Conservation (phyloP, 2,329 filamentous ascomycete genomes). For the Epichloe hybrida region DNA sequence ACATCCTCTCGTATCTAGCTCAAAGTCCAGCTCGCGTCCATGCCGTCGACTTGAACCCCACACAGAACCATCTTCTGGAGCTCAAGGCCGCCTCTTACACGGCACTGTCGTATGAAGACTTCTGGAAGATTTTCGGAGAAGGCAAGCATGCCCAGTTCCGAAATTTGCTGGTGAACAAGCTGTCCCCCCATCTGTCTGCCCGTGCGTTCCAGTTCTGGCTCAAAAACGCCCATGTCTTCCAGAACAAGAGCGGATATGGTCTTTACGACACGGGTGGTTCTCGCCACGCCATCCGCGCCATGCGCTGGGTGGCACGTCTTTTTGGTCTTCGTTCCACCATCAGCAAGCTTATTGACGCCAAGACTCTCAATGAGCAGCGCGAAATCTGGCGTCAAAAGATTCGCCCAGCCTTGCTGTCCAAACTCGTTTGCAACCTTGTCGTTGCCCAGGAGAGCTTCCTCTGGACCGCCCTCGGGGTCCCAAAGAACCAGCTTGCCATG, state of each 20-base stretch:
- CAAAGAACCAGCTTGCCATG: conserved; percentile 80
- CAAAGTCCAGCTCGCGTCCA: conserved; percentile 74
- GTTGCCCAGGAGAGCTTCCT: conserved; percentile 82
- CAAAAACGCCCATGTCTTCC: conserved; percentile 58
- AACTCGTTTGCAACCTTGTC: conserved; percentile 69
- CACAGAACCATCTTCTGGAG: conserved; percentile 88
- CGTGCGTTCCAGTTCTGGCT: conserved; percentile 96
- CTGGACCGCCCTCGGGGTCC: conserved; percentile 88
- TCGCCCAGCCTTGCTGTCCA: conserved; percentile 64
- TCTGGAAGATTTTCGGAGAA: conserved; percentile 88
- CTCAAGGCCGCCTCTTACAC: conserved; percentile 82
- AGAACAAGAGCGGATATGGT: conserved; percentile 45
- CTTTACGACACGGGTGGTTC: conserved; percentile 89
- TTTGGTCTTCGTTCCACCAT: conserved; percentile 67
- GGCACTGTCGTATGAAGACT: conserved; percentile 69
- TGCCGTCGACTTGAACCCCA: conserved; percentile 86
- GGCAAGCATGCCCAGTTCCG: conserved; percentile 75
- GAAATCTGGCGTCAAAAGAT: conserved; percentile 73
- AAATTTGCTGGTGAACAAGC: conserved; percentile 58
- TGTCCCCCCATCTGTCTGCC: conserved; percentile 86
- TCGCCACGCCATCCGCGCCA: conserved; percentile 70
- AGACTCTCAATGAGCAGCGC: conserved; percentile 78
- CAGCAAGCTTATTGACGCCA: conserved; percentile 53
- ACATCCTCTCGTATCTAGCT: conserved; percentile 80
- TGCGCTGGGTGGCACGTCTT: conserved; percentile 63